Conservation (phyloP, 129 eudicot species). For the Oenanthe sinensis region DNA sequence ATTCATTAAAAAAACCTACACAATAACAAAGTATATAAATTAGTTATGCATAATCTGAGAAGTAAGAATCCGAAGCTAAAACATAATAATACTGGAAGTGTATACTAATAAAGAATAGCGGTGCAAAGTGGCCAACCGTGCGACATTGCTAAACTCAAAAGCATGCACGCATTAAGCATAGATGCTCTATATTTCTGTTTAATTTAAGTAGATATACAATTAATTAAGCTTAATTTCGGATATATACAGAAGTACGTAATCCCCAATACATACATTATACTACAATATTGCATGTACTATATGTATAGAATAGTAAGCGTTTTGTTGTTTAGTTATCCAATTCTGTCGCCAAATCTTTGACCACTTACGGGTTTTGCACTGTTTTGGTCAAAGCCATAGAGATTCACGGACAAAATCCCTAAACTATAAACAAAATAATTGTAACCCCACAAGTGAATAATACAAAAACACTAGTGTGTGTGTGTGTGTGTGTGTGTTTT, state of each 20-base stretch:
- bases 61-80: neutral
- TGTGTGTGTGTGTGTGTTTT: too few relatives aligned
- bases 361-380: slow-evolving; percentile 10
- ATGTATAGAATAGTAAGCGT: neutral
- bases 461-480: neutral
- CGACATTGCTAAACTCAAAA: slow-evolving; percentile 20
- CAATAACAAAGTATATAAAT: too few relatives aligned
- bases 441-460: neutral
- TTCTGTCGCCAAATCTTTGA: slow-evolving; percentile 19
- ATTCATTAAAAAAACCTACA: too few relatives aligned
- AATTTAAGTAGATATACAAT: neutral
- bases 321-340: slow-evolving; percentile 2
- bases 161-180: slow-evolving; percentile 16
- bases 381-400: slow-evolving; percentile 11
- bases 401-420: slow-evolving; percentile 11
- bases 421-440: neutral
- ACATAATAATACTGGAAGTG: neutral
- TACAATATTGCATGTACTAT: neutral
- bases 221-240: neutral
- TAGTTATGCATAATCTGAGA: neutral
- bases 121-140: slow-evolving; percentile 32
- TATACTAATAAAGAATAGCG: neutral
- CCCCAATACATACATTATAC: neutral
- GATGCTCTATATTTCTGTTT: neutral
- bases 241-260: neutral